Percentiles rank a stretch among this genome's conserved stretches.
These are phyloP conservation scores for Trichocladium uniseriatum DNA, from an alignment of 495 filamentous ascomycete species.

Conservation along the genomic window DNA sequence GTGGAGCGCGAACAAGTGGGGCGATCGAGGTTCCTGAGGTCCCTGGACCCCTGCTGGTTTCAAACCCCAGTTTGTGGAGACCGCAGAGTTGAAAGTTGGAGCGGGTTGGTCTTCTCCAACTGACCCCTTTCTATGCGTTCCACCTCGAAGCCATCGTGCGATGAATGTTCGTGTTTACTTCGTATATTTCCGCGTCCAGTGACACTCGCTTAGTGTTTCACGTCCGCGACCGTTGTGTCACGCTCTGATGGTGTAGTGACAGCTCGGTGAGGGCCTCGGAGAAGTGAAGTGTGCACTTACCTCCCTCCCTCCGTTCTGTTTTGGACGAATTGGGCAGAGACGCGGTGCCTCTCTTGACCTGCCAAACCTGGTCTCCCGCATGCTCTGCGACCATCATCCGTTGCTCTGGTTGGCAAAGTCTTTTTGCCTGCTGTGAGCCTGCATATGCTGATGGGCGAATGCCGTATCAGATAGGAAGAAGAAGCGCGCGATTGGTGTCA, in stretches of 20 bases:
- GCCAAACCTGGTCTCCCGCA: too few relatives aligned
- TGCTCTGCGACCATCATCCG: background rate
- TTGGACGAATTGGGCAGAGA: too few relatives aligned
- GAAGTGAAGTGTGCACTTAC: too few relatives aligned
- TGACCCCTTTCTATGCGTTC: background rate
- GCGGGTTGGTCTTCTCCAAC: background rate
- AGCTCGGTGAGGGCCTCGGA: too few relatives aligned
- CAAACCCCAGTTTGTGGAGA: background rate
- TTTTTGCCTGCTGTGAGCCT: constrained; percentile 3
- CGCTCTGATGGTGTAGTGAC: background rate
- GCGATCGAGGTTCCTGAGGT: background rate
- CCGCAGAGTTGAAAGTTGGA: too few relatives aligned
- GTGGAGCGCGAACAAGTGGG: background rate
- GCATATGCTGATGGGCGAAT: background rate
- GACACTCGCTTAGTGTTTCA: background rate
- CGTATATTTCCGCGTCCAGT: background rate
- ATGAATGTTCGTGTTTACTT: background rate
- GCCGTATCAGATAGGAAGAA: background rate
- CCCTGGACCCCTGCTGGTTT: constrained; percentile 5
- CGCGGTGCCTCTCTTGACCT: too few relatives aligned
- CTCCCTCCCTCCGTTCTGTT: too few relatives aligned
- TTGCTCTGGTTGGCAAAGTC: background rate
- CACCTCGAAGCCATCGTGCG: background rate
- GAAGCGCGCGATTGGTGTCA: background rate
- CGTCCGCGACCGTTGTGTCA: background rate